Evolutionary conservation across 805 yeast species (phyloP).

Genomic region (Candida quercuum): DNA sequence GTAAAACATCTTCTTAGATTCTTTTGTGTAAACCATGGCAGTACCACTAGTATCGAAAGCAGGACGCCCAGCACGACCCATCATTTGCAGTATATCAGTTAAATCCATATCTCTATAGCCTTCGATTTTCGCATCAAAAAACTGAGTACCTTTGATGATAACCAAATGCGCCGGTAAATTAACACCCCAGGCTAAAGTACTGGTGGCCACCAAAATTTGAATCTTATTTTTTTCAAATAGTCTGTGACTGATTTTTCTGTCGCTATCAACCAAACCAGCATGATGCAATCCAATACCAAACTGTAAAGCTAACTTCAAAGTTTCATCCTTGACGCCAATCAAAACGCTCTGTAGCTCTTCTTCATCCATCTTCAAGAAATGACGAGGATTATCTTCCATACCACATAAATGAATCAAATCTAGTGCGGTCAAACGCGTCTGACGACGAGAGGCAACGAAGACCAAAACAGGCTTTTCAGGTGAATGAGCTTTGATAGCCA

Average conservation of each 20-base stretch:
- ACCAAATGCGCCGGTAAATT: conserved; percentile 97
- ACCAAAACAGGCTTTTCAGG: conserved; percentile 88
- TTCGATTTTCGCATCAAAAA: conserved; percentile 90
- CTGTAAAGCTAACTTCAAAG: conserved; percentile 70
- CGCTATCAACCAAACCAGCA: conserved; percentile 92
- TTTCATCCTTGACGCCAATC: conserved; percentile 65
- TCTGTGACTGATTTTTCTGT: conserved; percentile 82
- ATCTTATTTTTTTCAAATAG: conserved; percentile 82
- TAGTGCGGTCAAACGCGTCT: conserved; percentile 82
- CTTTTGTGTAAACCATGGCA: conserved; percentile 83
- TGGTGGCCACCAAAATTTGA: conserved; percentile 88
- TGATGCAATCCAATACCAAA: conserved; percentile 92
- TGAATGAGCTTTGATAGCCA: conserved; percentile 60
- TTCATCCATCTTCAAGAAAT: conserved; percentile 55
- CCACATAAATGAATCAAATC: conserved; percentile 67
- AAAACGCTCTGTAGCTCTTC: conserved; percentile 54
- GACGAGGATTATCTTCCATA: conserved; percentile 49
- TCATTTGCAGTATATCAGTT: conserved; percentile 94
- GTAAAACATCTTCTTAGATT: conserved; percentile 79
- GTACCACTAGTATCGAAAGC: conserved; percentile 91
- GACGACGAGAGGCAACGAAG: conserved; percentile 95
- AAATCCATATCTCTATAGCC: conserved; percentile 91
- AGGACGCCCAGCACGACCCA: conserved; percentile 99
- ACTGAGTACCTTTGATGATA: conserved; percentile 93
- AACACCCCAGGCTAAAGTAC: conserved; percentile 99